Evolutionary conservation across 768 basidiomycete species (phyloP), one percentile per base, ranked within the genome.

Genomic region (Pleurotus platypus): DNA sequence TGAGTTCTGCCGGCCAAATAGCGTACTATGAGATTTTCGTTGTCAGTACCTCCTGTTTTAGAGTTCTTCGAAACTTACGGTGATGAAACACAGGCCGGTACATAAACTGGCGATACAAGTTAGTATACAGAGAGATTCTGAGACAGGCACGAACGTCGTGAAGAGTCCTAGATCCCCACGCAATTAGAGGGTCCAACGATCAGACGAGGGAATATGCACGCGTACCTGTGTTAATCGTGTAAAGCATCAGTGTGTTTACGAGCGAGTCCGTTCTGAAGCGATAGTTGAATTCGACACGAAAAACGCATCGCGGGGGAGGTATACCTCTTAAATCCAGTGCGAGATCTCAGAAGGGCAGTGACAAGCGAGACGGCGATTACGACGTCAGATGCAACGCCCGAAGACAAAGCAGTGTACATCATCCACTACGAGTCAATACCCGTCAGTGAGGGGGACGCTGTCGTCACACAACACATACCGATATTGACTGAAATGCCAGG

Each of bases 301-400:
- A 18, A 20, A 12, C 2, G 13, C 15, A 5, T 7, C 39, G 26
- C 12, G 46, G 47, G 16, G 39, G 12, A 27, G 9, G 16, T 63
- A 37, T 53, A 76, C 77, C 63, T 65, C 48, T 59, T 63, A 51
- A 75, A 67, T 6, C 70, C 69, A 7, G 75, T 75, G 13, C 72
- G 65, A 43, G 66, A 76, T 27, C 71, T 73, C 46, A 73, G 66
- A 7, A 81, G 63, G 16, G 77, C 64, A 15, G 75, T 61, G 48
- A 77, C 78, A 0, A 81, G 63, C 2, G 75, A 69, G 4, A 50
- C 65, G 5, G 79, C 75, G 48, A 80, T 78, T 15, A 71, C 49
- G 26, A 78, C 63, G 55, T 81, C 80, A 1, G 78, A 76, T 8
- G 77, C 61, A 0, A 79, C 78, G 0, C 76, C 77, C 49, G 66